Evolutionary conservation across 257 asterid genomes (phyloP), one percentile per base, ranked within the genome.

Genomic region (Agastache rugosa): DNA sequence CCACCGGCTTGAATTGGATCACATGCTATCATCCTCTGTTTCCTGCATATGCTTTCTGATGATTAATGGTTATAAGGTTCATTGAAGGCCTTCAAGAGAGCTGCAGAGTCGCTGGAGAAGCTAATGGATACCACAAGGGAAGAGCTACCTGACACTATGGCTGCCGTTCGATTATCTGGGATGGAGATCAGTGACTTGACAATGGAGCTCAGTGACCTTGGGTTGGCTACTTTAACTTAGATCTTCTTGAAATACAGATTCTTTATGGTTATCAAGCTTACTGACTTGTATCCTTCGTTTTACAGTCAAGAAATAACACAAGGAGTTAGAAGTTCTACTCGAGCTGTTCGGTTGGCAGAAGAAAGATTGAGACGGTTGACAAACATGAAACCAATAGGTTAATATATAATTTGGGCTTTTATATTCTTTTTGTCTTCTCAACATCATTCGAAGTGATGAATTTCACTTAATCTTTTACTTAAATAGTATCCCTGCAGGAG

Each of bases 111-210:
- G 1, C 68, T 93, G 82, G 96, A 85, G 80, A 91, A 89, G 85
- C 85, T 93, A 68, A 83, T 91, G 96, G 93, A 93, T 63, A 87
- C 82, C 70, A 83, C 90, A 4, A 86, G 94, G 75, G 98, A 89
- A 88, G 98, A 93, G 85, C 88, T 93, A 45, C 98, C 98, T 0
- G 96, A 87, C 65, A 91, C 96, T 16, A 91, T 93, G 98, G 96
- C 97, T 74, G 97, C 97, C 27, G 87, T 91, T 61, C 91, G 98
- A 67, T 81, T 91, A 76, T 93, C 98, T 63, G 98, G 98, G 75
- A 89, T 93, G 98, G 98, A 93, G 87, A 85, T 93, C 79, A 91
- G 91, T 50, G 96, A 93, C 76, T 85, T 93, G 48, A 93, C 98
- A 11, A 85, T 84, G 88, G 98, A 93, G 88, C 96, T 93, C 59